Evolutionary conservation across 441 rosid genomes (phyloP).

Genomic region (Pelargonium australe): DNA sequence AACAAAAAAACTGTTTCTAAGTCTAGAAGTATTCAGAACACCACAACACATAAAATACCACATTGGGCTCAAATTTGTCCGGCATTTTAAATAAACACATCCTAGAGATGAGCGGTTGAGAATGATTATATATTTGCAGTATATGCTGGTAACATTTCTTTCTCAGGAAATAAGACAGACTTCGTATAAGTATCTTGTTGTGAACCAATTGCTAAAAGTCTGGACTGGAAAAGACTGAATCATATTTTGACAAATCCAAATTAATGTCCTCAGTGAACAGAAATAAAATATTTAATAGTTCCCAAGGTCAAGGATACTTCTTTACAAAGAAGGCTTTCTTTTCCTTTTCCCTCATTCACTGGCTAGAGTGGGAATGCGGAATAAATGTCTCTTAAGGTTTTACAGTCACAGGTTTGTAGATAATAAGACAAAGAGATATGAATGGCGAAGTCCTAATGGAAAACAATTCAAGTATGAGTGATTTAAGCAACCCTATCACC

Average conservation of each 20-base stretch:
- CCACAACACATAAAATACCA: slow-evolving; percentile 6
- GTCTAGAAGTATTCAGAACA: not conserved
- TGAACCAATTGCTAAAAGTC: not conserved
- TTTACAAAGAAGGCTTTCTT: too few relatives aligned
- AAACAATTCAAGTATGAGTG: not conserved
- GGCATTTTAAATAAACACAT: slow-evolving; percentile 11
- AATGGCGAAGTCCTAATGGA: not conserved
- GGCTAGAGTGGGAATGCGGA: too few relatives aligned
- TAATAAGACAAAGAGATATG: not conserved
- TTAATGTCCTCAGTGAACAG: not conserved
- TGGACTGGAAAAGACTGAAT: not conserved
- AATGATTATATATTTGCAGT: slow-evolving; percentile 11
- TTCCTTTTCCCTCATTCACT: too few relatives aligned
- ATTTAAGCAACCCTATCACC: not conserved
- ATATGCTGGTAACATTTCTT: not conserved
- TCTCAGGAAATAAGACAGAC: too few relatives aligned
- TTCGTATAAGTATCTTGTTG: too few relatives aligned
- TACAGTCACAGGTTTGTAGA: too few relatives aligned
- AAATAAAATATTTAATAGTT: too few relatives aligned
- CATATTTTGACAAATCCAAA: not conserved
- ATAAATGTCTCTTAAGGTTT: too few relatives aligned
- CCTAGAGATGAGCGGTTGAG: slow-evolving; percentile 10
- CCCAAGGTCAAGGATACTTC: too few relatives aligned
- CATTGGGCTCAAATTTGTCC: slow-evolving; percentile 21
- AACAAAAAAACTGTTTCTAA: slow-evolving; percentile 7